Base-by-base conservation (phyloP, 2,329 filamentous ascomycete genomes). In the Aspergillus neotritici region DNA sequence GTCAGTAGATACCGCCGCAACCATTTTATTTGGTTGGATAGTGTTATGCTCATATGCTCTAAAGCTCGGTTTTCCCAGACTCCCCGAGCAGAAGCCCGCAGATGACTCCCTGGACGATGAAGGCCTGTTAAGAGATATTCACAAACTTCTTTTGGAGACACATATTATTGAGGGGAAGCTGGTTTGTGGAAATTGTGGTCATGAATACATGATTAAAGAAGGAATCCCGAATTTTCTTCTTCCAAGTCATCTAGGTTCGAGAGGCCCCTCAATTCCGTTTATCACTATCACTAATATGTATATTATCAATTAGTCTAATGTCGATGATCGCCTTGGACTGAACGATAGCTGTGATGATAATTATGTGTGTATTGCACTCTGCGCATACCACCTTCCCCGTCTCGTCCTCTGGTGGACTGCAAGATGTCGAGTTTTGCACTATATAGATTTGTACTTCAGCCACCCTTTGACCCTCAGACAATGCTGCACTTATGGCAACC, bases 181-280 rank as follows among this genome's bases (percentile, higher is more conserved):
- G 52, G 86, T 90, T 4, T 98, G 93, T 65, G 89, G 80, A 37
- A 86, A 86, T 67, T 98, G 93, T 63, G 87, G 86, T 37, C 91
- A 97, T 64, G 87, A 94, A 72, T 98, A 97, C 68, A 82, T 82
- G 46, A 84, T 98, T 50, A 90, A 93, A 64, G 91, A 98, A 69
- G 93, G 93, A 4, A 95, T 97, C 65, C 88, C 89, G 47, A 97
- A 97, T 68, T 98, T 98, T 61, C 70, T 98, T 62, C 70, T 98
- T 55, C 93, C 93, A 10, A 93, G 86, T 58, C 93, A 98, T 72
- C 70, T 98, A 67, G 93, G 67, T 70, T 43, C 38, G 60, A 46
- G 5, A 38, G 21, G 29, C 31, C 15, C 29, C 28, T 11, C 17
- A 9, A 8, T 10, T 41, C 2, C 5, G 25, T 41, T n/a, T 42